Percentiles rank a stretch among this genome's conserved stretches.
Evolutionary conservation across 1,284 basidiomycete genomes (phyloP).

Genomic region (Irpex rosettiformis): DNA sequence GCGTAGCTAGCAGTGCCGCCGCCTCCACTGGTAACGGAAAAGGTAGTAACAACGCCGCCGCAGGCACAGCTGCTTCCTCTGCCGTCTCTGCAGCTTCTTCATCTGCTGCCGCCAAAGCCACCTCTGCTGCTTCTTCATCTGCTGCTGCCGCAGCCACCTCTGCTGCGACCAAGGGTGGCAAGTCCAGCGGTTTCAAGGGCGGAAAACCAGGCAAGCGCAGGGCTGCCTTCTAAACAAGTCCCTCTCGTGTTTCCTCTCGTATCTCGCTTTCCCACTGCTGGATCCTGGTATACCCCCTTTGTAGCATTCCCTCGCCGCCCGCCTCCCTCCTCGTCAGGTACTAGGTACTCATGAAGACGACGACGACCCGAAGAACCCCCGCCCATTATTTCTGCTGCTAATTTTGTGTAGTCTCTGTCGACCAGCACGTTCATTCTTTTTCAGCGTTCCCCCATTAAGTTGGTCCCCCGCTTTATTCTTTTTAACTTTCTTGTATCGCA

Average conservation of each 20-base stretch:
- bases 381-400: neutral
- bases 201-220: slow-evolving; percentile 3
- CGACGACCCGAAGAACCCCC: neutral
- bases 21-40: too few relatives aligned
- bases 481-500: neutral
- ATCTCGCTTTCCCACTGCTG: neutral
- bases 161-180: slow-evolving; percentile 12
- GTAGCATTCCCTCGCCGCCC: neutral
- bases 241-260: neutral
- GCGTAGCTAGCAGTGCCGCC: neutral
- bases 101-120: neutral
- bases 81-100: too few relatives aligned
- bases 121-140: slow-evolving; percentile 11
- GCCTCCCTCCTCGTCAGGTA: neutral
- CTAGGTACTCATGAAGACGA: neutral
- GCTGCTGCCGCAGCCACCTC: slow-evolving; percentile 6
- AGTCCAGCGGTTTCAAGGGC: slow-evolving; percentile 1
- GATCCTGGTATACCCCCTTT: neutral
- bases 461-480: neutral
- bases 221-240: neutral
- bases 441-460: neutral
- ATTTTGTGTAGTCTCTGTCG: slow-evolving; percentile 4
- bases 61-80: neutral
- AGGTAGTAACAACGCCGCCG: neutral
- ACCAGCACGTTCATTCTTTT: slow-evolving; percentile 3